phyloP scores from a whole-genome alignment of 2,329 filamentous ascomycete genomes.

The Alternaria angustiovoidea region DNA sequence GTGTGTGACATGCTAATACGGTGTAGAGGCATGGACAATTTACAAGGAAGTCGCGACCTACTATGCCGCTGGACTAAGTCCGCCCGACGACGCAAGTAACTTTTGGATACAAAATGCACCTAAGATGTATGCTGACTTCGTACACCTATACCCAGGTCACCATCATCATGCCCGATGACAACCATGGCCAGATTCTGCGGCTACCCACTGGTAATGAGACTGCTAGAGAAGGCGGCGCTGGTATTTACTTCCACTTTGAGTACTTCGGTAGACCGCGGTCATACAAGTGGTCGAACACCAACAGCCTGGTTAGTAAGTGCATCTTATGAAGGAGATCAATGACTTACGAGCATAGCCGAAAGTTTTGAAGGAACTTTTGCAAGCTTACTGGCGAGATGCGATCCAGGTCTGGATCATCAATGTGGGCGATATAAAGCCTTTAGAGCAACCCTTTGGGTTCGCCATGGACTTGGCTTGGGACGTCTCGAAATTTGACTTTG shows the following conservation, averaged over 20 bases:
- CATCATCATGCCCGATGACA: conserved; percentile 72
- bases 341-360: conserved; percentile 33
- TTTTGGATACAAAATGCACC: background rate
- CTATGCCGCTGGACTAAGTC: conserved; percentile 66
- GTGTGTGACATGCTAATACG: conserved; percentile 65
- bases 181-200: conserved; percentile 69
- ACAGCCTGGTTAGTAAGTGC: conserved; percentile 59
- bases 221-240: conserved; percentile 63
- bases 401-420: conserved; percentile 71
- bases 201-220: conserved; percentile 66
- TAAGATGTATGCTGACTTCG: background rate
- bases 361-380: conserved; percentile 69
- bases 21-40: background rate
- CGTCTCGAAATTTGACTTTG: conserved; percentile 11
- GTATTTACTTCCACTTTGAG: conserved; percentile 70
- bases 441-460: conserved; percentile 46
- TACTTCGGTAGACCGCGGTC: conserved; percentile 66
- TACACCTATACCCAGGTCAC: conserved; percentile 48
- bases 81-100: conserved; percentile 66
- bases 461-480: conserved; percentile 12
- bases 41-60: conserved; percentile 69
- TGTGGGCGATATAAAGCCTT: conserved; percentile 68
- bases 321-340: background rate
- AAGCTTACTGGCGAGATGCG: conserved; percentile 65
- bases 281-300: conserved; percentile 68